Conservation (phyloP, 306 rosid genomes). For the Trifolium dubium region DNA sequence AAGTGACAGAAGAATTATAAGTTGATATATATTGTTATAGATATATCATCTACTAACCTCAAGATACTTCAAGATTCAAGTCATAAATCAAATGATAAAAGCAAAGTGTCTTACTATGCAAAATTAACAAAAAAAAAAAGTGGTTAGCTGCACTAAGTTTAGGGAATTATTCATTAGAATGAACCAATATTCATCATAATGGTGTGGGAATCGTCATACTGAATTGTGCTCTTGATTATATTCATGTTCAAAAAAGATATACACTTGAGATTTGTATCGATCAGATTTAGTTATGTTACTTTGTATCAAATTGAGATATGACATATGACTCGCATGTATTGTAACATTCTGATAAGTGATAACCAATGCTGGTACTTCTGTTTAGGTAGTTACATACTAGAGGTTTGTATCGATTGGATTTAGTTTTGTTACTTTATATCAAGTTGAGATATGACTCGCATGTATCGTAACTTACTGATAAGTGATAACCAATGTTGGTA, state of each 20-base stretch:
- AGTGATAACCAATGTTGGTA: background rate
- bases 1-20: too few relatives aligned
- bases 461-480: background rate
- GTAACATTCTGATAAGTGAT: background rate
- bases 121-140: background rate
- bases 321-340: background rate
- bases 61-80: background rate
- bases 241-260: background rate
- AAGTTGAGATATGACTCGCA: background rate
- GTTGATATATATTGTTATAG: too few relatives aligned
- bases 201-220: background rate
- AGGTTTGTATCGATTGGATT: background rate
- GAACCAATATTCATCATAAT: background rate
- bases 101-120: background rate
- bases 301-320: too few relatives aligned
- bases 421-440: background rate
- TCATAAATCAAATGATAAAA: background rate
- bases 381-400: background rate
- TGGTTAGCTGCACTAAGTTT: background rate
- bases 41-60: too few relatives aligned
- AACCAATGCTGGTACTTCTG: background rate
- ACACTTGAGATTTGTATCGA: background rate
- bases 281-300: too few relatives aligned
- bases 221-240: background rate
- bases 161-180: background rate